Conservation (phyloP, 31 red algal genomes). For the Asparagopsis taxiformis region DNA sequence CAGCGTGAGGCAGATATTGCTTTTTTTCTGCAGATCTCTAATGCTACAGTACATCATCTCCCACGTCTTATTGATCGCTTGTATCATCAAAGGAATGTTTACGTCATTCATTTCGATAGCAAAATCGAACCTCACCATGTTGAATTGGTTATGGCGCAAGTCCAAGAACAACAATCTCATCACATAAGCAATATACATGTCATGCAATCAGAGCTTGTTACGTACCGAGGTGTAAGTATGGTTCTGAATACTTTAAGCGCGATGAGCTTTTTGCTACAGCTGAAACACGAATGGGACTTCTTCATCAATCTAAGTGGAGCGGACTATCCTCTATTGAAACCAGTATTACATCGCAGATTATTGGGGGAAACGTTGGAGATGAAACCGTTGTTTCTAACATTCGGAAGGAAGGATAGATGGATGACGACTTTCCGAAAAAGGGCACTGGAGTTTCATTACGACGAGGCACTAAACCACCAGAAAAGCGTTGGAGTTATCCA, state of each 20-base stretch:
- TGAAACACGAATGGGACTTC: conserved; percentile 39
- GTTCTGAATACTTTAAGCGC: conserved; percentile 58
- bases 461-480: neutral
- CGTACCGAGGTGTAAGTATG: conserved; percentile 57
- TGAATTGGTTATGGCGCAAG: neutral
- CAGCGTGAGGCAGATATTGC: conserved; percentile 29
- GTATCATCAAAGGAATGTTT: conserved; percentile 61
- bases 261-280: conserved; percentile 12
- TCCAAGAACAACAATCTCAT: conserved; percentile 10
- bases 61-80: conserved; percentile 52
- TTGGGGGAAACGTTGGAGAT: conserved; percentile 5
- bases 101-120: conserved; percentile 73
- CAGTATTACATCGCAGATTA: conserved; percentile 14
- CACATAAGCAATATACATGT: conserved; percentile 40
- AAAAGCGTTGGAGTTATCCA: neutral
- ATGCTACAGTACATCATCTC: conserved; percentile 29
- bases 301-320: conserved; percentile 67
- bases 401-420: neutral
- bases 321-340: conserved; percentile 64
- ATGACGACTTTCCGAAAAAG: neutral
- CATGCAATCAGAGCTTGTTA: conserved; percentile 38
- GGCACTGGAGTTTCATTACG: neutral
- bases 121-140: conserved; percentile 18
- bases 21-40: conserved; percentile 69
- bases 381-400: conserved; percentile 17